A percentile compares a stretch with the other conserved stretches of the same genome.
Evolutionary conservation across 208 protist species (phyloP).

Genomic region (Leishmania major): DNA sequence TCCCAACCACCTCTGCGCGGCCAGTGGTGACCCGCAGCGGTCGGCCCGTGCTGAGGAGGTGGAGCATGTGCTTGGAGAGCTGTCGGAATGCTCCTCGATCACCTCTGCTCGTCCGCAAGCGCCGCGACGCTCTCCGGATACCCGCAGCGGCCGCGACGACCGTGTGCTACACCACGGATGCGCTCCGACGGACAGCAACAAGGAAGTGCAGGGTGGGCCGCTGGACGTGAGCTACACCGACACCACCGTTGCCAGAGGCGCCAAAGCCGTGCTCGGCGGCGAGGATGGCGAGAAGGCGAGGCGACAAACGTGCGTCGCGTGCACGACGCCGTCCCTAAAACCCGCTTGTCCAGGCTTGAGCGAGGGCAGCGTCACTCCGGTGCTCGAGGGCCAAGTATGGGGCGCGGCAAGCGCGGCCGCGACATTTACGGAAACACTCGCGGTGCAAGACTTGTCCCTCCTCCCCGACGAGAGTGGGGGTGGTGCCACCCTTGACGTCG

Average conservation of each 20-base stretch:
- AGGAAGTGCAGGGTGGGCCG: slow-evolving; percentile 8
- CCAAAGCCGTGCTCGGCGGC: not conserved
- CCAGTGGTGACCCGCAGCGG: not conserved
- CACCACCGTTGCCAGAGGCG: not conserved
- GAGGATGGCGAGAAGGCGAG: not conserved
- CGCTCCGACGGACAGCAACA: not conserved
- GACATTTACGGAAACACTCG: slow-evolving; percentile 33
- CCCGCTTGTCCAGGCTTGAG: not conserved
- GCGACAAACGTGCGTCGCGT: not conserved
- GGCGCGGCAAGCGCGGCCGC: not conserved
- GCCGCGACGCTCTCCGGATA: not conserved
- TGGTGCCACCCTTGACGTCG: not conserved
- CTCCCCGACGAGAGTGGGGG: slow-evolving; percentile 14
- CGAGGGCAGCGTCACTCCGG: not conserved
- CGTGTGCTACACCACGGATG: not conserved
- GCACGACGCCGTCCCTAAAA: slow-evolving; percentile 11
- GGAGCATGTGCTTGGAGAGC: slow-evolving; percentile 19
- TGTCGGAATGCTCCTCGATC: slow-evolving; percentile 8
- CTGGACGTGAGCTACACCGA: not conserved
- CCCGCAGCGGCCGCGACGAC: not conserved
- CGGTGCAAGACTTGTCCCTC: slow-evolving; percentile 39
- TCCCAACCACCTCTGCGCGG: not conserved
- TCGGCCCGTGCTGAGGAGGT: not conserved
- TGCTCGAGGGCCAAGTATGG: not conserved
- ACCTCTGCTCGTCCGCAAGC: slow-evolving; percentile 10